These are phyloP conservation scores for Leccinum subgranulosum DNA, from an alignment of 768 basidiomycete species.

Conservation along the genomic window DNA sequence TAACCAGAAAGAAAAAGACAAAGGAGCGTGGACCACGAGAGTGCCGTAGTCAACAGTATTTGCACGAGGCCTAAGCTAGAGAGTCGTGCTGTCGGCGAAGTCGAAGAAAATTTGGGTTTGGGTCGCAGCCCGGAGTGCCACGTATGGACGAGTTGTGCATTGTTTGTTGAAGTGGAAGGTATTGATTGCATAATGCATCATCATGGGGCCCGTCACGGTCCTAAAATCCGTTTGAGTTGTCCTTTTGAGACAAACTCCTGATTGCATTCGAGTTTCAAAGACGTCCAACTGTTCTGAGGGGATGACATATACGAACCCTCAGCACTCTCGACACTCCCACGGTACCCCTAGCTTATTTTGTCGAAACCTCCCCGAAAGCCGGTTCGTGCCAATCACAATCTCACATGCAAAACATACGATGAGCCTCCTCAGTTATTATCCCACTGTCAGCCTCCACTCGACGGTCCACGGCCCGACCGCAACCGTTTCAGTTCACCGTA, in stretches of 20 bases:
- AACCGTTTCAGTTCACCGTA: not conserved
- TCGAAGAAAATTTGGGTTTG: not conserved
- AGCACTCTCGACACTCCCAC: not conserved
- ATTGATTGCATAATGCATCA: not conserved
- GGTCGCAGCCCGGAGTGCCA: not conserved
- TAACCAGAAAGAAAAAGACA: not conserved
- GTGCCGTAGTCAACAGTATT: not conserved
- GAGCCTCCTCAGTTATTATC: not conserved
- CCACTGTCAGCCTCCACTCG: not conserved
- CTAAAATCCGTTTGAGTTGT: not conserved
- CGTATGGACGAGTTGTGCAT: slow-evolving; percentile 15
- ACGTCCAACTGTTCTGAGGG: not conserved
- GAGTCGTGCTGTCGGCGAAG: not conserved
- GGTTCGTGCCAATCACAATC: not conserved
- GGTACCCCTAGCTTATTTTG: not conserved
- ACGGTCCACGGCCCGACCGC: not conserved
- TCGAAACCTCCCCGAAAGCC: not conserved
- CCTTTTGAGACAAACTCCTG: not conserved
- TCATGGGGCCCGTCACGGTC: no score
- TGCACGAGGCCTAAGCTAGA: not conserved
- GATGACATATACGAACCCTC: not conserved
- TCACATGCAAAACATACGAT: no score
- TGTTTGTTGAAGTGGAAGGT: slow-evolving; percentile 11
- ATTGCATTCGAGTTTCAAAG: not conserved
- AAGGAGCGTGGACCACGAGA: not conserved